phyloP scores from a whole-genome alignment of 2,329 filamentous ascomycete genomes.

The Claviceps arundinis region DNA sequence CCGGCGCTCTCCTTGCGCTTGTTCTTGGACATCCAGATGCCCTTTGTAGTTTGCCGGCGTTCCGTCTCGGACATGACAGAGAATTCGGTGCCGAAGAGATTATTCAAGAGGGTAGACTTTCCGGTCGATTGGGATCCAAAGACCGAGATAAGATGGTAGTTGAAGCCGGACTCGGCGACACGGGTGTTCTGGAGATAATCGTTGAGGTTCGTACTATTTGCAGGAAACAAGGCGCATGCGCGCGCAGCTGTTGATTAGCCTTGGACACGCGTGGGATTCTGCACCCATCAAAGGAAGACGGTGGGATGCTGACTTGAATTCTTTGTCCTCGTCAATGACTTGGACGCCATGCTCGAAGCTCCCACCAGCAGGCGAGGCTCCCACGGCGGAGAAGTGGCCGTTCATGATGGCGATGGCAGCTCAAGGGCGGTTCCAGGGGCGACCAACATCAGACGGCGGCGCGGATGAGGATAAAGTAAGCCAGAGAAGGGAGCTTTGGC shows the following conservation, averaged over 20 bases:
- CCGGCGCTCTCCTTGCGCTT: constrained; percentile 46
- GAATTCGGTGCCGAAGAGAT: constrained; percentile 91
- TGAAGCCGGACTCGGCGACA: constrained; percentile 83
- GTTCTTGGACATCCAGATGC: constrained; percentile 99
- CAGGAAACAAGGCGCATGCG: background rate
- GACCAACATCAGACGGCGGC: constrained; percentile 1
- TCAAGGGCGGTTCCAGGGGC: background rate
- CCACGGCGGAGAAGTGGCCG: constrained; percentile 65
- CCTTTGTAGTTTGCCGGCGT: constrained; percentile 92
- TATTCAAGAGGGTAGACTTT: constrained; percentile 92
- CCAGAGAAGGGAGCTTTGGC: background rate
- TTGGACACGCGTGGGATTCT: background rate
- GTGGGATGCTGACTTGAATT: constrained; percentile 66
- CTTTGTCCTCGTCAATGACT: constrained; percentile 82
- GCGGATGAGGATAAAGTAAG: background rate
- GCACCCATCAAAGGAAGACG: background rate
- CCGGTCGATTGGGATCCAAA: constrained; percentile 98
- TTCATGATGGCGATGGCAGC: constrained; percentile 42
- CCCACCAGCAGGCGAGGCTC: constrained; percentile 48
- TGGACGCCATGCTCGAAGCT: constrained; percentile 90
- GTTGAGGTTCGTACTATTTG: constrained; percentile 55
- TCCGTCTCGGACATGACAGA: constrained; percentile 96
- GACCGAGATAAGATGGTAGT: constrained; percentile 97
- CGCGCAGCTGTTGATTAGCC: background rate
- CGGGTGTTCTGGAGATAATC: constrained; percentile 70